Percentiles rank a stretch among this genome's conserved stretches.
These are phyloP conservation scores for Thozetella sp. DNA, from an alignment of 495 filamentous ascomycete species.

Conservation along the genomic window DNA sequence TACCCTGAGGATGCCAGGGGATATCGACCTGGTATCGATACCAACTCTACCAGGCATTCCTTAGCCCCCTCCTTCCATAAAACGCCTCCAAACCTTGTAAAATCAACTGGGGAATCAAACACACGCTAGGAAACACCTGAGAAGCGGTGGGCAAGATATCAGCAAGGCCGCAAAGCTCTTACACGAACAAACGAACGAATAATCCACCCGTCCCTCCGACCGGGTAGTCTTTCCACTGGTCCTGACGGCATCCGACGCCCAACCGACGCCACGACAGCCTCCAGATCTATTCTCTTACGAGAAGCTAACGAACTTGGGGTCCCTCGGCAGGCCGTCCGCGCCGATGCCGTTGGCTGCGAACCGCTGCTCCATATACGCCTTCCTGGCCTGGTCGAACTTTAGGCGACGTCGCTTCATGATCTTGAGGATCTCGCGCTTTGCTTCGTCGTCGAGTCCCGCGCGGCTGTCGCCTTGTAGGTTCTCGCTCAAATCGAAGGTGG, in stretches of 20 bases:
- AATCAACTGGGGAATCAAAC: too few relatives aligned
- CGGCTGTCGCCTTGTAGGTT: slow-evolving; percentile 82
- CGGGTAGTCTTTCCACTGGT: too few relatives aligned
- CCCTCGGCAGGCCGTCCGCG: slow-evolving; percentile 81
- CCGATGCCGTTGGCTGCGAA: slow-evolving; percentile 88
- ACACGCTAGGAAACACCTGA: background rate
- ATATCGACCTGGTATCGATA: background rate
- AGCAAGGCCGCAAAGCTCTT: background rate
- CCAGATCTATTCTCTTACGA: slow-evolving; percentile 48
- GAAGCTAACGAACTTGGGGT: slow-evolving; percentile 95
- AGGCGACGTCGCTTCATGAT: slow-evolving; percentile 84
- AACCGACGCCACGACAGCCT: background rate
- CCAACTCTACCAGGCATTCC: background rate
- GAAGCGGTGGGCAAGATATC: background rate
- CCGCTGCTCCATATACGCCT: slow-evolving; percentile 78
- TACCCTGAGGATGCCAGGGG: background rate
- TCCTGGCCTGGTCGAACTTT: slow-evolving; percentile 87
- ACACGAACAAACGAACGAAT: too few relatives aligned
- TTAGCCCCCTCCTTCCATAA: background rate
- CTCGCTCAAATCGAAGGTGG: slow-evolving; percentile 74
- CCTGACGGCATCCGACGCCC: too few relatives aligned
- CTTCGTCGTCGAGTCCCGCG: slow-evolving; percentile 75
- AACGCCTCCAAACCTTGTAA: background rate
- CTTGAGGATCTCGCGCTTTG: slow-evolving; percentile 76
- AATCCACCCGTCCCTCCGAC: too few relatives aligned